phyloP scores from a whole-genome alignment of 2,329 filamentous ascomycete genomes.

The Zymoseptoria passerinii region DNA sequence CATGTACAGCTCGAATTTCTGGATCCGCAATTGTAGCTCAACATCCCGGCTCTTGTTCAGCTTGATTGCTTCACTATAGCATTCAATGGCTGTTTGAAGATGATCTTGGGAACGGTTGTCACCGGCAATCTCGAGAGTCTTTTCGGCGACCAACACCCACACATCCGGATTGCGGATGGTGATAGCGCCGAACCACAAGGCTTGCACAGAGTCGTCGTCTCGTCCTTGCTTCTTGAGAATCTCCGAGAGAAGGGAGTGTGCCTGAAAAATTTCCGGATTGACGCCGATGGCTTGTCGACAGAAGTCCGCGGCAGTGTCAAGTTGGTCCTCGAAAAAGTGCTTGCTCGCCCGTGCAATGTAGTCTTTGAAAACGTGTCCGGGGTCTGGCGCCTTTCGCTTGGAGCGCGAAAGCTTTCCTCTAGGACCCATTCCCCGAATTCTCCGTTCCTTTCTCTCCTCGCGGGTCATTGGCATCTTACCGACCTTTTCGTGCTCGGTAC shows the following conservation, averaged over 20 bases:
- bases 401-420: constrained; percentile 24
- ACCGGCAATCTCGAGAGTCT: constrained; percentile 43
- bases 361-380: constrained; percentile 61
- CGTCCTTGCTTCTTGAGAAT: constrained; percentile 50
- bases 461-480: constrained; percentile 8
- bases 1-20: constrained; percentile 49
- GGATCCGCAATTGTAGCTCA: constrained; percentile 39
- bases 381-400: constrained; percentile 51
- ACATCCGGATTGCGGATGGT: constrained; percentile 48
- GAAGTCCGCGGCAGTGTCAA: constrained; percentile 50
- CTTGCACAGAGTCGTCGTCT: constrained; percentile 47
- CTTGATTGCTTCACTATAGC: constrained; percentile 46
- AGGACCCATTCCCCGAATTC: constrained; percentile 3
- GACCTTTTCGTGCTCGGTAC: constrained; percentile 27
- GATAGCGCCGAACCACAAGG: constrained; percentile 51
- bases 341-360: constrained; percentile 59
- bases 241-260: constrained; percentile 53
- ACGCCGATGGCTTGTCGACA: constrained; percentile 43
- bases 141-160: constrained; percentile 50
- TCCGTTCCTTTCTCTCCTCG: constrained; percentile 11
- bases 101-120: constrained; percentile 25
- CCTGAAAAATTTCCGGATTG: constrained; percentile 56
- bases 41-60: constrained; percentile 36
- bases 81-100: constrained; percentile 44
- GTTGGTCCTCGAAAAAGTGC: constrained; percentile 56